These are phyloP conservation scores for Suillus lakei DNA, from an alignment of 768 basidiomycete genomes.

Conservation along the genomic window DNA sequence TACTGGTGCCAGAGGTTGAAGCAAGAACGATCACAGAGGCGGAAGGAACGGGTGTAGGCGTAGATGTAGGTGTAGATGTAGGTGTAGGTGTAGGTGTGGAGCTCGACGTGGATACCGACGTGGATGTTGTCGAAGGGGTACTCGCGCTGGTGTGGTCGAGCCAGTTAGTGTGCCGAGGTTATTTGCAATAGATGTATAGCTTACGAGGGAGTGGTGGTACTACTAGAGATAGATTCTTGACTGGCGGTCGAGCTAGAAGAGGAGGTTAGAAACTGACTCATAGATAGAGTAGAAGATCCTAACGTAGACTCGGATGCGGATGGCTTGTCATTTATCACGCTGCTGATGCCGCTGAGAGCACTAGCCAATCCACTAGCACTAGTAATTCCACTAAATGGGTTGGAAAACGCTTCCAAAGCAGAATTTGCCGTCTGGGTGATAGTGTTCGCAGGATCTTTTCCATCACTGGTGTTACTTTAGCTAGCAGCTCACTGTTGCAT, in stretches of 20 bases:
- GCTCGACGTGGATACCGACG: constrained; percentile 15
- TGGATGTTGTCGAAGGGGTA: constrained; percentile 15
- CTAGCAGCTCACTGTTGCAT: not conserved
- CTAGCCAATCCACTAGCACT: constrained; percentile 16
- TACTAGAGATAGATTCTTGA: constrained; percentile 2
- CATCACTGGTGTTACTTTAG: constrained; percentile 18
- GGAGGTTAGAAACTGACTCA: constrained; percentile 26
- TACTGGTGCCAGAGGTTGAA: constrained; percentile 27
- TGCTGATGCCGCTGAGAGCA: constrained; percentile 24
- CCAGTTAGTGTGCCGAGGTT: not conserved
- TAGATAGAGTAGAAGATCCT: constrained; percentile 19
- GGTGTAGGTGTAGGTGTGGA: constrained; percentile 13
- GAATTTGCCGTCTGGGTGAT: not conserved
- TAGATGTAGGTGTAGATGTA: constrained; percentile 13
- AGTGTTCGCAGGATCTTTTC: constrained; percentile 6
- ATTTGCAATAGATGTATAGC: constrained; percentile 5
- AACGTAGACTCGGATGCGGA: constrained; percentile 20
- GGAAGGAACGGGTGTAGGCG: constrained; percentile 24
- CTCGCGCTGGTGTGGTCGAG: constrained; percentile 18
- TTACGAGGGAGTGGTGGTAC: constrained; percentile 26
- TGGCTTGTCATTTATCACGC: constrained; percentile 18
- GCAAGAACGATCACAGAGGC: constrained; percentile 23
- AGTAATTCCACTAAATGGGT: constrained; percentile 14
- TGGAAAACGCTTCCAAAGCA: not conserved
- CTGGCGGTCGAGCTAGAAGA: constrained; percentile 25